Conservation (phyloP, 495 filamentous ascomycete genomes). For the Penicillium odoratum region DNA sequence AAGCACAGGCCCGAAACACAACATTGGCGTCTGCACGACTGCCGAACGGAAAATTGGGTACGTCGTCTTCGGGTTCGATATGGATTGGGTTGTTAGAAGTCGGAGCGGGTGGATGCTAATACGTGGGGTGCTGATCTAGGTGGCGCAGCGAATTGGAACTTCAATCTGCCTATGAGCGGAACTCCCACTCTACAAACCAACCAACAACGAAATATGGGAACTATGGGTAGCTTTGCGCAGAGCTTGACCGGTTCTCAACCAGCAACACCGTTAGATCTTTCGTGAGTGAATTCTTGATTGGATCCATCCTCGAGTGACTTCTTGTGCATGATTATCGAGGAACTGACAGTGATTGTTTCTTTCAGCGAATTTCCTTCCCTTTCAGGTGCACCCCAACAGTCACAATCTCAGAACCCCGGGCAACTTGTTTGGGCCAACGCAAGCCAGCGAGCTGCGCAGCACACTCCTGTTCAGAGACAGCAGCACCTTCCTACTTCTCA, state of each 20-base stretch:
- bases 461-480: conserved; percentile 66
- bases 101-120: conserved; percentile 28
- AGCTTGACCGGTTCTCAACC: conserved; percentile 76
- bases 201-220: conserved; percentile 61
- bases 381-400: conserved; percentile 68
- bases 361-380: conserved; percentile 81
- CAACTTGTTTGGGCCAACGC: conserved; percentile 69
- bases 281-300: conserved; percentile 58
- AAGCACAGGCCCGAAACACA: conserved; percentile 60
- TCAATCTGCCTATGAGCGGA: conserved; percentile 72
- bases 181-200: conserved; percentile 57
- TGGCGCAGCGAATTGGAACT: conserved; percentile 72
- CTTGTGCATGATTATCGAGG: not conserved
- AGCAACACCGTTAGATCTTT: conserved; percentile 70
- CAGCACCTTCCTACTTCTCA: conserved; percentile 56
- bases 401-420: conserved; percentile 55
- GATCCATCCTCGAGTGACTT: not conserved
- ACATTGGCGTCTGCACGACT: conserved; percentile 63
- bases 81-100: not conserved
- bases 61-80: conserved; percentile 21
- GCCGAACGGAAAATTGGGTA: conserved; percentile 77
- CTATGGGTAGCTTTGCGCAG: conserved; percentile 75
- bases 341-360: conserved; percentile 20
- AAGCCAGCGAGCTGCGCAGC: conserved; percentile 55
- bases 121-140: conserved; percentile 44